Base-by-base conservation (phyloP, 352 stramenopile genomes). In the Elongisporangium undulatum region DNA sequence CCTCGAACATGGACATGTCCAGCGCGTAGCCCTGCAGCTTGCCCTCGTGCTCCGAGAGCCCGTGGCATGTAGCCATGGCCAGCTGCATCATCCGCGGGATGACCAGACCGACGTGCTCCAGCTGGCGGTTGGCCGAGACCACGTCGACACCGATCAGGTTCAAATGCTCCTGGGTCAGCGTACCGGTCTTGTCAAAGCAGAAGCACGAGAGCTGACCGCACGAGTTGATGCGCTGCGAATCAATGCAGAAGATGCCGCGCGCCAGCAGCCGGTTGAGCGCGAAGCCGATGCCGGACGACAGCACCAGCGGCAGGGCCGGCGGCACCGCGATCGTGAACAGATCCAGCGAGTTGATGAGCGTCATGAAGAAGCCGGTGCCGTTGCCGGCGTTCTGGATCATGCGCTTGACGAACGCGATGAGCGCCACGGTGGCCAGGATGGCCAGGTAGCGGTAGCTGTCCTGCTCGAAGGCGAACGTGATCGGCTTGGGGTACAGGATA, bases 181-280 rank as follows among this genome's bases (percentile, higher is more conserved):
- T 84, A 15, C 77, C 77, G 8, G 77, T 87, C 66, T 87, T 87
- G 62, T 87, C 77, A 38, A 87, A 87, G 72, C 77, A 84, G 51
- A 79, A 87, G 20, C 66, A 77, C 15, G 71, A 66, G n/a, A 87
- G 51, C 50, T 87, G 71, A 12, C 74, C 74, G 38, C 63, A 73
- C 7, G 66, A 76, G 58, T 80, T 87, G 51, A 87, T 71, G 4
- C 75, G 68, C 49, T 84, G 66, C 10, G 81, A 70, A 63, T 90
- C 72, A 24, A 89, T 82, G 55, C 81, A 90, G 58, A 83, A 83
- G 20, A 90, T 84, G 1, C 64, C 74, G 0, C 24, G 34, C 7
- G 58, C 7, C 19, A 71, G 49, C 3, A 90, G 71, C 0, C 78
- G 68, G 12, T 63, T 62, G 23, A 79, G 62, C 3, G 82, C 72